phyloP scores from a whole-genome alignment of 441 rosid species.

The Mallotus repandus region DNA sequence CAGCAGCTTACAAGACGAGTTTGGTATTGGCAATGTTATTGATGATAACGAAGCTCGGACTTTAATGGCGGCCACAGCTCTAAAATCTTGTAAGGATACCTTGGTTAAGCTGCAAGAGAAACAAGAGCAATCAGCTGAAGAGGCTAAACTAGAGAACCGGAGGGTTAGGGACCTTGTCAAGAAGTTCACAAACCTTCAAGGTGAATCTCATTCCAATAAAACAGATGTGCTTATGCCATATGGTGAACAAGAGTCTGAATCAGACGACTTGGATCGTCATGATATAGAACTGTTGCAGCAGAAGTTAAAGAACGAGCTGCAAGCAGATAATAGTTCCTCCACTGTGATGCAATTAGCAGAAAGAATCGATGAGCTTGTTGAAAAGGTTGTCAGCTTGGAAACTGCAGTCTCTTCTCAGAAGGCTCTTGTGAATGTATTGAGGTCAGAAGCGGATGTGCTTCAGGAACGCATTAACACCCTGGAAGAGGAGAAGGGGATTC shows the following conservation, averaged over 20 bases:
- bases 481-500: constrained; percentile 57
- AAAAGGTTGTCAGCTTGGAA: constrained; percentile 61
- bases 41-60: constrained; percentile 75
- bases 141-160: constrained; percentile 43
- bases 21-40: constrained; percentile 47
- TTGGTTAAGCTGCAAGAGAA: constrained; percentile 56
- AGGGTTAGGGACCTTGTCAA: constrained; percentile 49
- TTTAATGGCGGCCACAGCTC: constrained; percentile 67
- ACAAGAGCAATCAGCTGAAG: constrained; percentile 51
- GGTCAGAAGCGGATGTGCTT: constrained; percentile 54
- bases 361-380: constrained; percentile 71
- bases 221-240: constrained; percentile 13
- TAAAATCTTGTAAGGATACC: constrained; percentile 63
- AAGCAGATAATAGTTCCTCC: constrained; percentile 26
- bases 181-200: constrained; percentile 46
- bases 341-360: constrained; percentile 59
- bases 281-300: constrained; percentile 31
- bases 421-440: constrained; percentile 53
- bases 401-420: constrained; percentile 55
- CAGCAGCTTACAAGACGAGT: constrained; percentile 69
- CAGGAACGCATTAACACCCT: constrained; percentile 49
- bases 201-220: constrained; percentile 24
- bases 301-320: constrained; percentile 35
- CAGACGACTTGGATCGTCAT: constrained; percentile 10
- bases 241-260: constrained; percentile 30